Evolutionary conservation across 1,139 yeast species (phyloP), one percentile per base, ranked within the genome.

Genomic region (Lodderomyces theae): DNA sequence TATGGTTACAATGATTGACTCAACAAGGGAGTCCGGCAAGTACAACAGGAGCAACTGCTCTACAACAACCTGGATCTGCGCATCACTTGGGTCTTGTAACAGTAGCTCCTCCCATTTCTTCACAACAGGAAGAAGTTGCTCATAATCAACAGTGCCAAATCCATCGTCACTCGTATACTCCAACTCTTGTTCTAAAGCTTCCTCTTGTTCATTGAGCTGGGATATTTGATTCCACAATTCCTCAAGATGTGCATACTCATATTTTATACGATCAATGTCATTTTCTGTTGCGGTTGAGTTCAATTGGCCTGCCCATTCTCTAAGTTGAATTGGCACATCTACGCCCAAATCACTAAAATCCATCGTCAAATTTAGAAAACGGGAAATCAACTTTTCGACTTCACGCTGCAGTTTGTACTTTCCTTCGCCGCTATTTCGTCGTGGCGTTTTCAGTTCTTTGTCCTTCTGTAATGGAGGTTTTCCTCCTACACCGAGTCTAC

Each of bases 401-500:
- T 28, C 31, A n/a, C 31, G n/a, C n/a, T n/a, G n/a, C 3, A 15
- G 35, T 6, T 18, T 19, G 12, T n/a, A 16, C 34, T 8, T 10
- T n/a, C 9, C 6, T 4, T n/a, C 15, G 13, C n/a, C 15, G 29
- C 26, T 43, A 49, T 39, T 43, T 41, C 18, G 47, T 45, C 23
- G n/a, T n/a, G n/a, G n/a, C n/a, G n/a, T n/a, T n/a, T n/a, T n/a
- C n/a, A n/a, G n/a, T n/a, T n/a, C n/a, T n/a, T 40, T 41, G 44
- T 74, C 81, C 17, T 63, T 56, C 2, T 72, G 61, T 11, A 25
- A n/a, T 8, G 29, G 5, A 4, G 3, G 7, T n/a, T 17, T n/a
- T 2, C 78, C 82, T 24, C 96, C 96, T 11, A 89, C 72, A 1
- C 97, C 97, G 24, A 76, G 63, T 1, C 87, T 88, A 87, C 33